Conservation (phyloP, 148 eudicot species). For the Simmondsia chinensis region DNA sequence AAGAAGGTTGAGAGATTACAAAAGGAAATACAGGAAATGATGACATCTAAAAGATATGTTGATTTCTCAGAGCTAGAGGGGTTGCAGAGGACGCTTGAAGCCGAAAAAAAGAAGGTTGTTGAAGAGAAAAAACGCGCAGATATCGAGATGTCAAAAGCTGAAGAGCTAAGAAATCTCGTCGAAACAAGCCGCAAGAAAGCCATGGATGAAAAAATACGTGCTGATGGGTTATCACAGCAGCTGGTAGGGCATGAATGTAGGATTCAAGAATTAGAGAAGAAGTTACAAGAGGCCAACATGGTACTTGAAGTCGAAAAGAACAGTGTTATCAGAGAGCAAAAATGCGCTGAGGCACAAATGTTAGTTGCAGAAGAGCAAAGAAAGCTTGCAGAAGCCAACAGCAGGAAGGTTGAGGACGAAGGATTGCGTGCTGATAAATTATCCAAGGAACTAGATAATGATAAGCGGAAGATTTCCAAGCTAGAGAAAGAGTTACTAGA, state of each 20-base stretch:
- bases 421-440: conserved; percentile 45
- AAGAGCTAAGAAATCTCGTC: conserved; percentile 31
- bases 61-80: conserved; percentile 11
- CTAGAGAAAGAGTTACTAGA: conserved; percentile 26
- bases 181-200: conserved; percentile 32
- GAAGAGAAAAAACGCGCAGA: conserved; percentile 20
- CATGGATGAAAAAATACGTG: conserved; percentile 31
- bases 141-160: conserved; percentile 16
- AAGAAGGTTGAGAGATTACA: conserved; percentile 13
- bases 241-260: conserved; percentile 19
- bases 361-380: conserved; percentile 39
- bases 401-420: conserved; percentile 35
- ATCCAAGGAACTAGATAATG: conserved; percentile 29
- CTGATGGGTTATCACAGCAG: conserved; percentile 32
- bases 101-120: conserved; percentile 16
- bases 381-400: conserved; percentile 25
- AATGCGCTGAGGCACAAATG: conserved; percentile 27
- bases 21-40: conserved; percentile 14
- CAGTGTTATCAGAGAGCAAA: conserved; percentile 22
- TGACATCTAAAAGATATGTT: conserved; percentile 3
- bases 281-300: conserved; percentile 10
- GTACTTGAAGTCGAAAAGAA: conserved; percentile 33
- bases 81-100: conserved; percentile 14
- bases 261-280: conserved; percentile 24
- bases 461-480: conserved; percentile 21